Evolutionary conservation across 306 rosid species (phyloP), one percentile per base, ranked within the genome.

Genomic region (Gillenia trifoliata): DNA sequence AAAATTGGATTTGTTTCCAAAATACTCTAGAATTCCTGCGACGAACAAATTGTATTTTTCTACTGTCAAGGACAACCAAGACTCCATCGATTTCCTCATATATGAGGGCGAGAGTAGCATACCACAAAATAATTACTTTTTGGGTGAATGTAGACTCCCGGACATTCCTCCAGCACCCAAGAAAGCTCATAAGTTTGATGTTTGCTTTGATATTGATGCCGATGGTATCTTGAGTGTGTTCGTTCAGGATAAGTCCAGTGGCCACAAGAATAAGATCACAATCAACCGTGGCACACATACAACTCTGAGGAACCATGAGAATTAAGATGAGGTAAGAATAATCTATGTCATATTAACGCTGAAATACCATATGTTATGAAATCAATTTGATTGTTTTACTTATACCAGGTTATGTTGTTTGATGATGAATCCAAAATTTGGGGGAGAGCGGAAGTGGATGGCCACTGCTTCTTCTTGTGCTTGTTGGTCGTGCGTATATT

Each of bases 11-110:
- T 10, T 16, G 52, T 13, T 40, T 1, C 33, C n/a, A 38, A 40
- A 31, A 66, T 23, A 40, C 33, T 0, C 54, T 5, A 40, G 2
- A 1, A 40, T 16, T 23, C 71, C 71, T 0, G 33, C 22, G 11
- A 23, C 1, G 22, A 13, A 38, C 0, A 3, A 12, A 0, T 0
- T 0, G 0, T 2, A 6, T 0, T 2, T 38, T 0, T 0, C 1
- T 5, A 66, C 33, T 0, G 31, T 8, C 6, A 0, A 1, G 16
- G 71, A 40, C 55, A 40, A 66, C 22, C 52, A 66, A 12, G 30
- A 1, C 0, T 1, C 4, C 12, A 3, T 38, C 3, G 1, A 1
- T 1, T 65, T 65, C 52, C 1, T 2, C 8, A 38, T 65, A 10
- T 66, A 65, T 38, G 70, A 66, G 10, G 70, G 70, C 22, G 52